A percentile compares a stretch with the other conserved stretches of the same genome.
Evolutionary conservation across 192 early-diverging fungal genomes (phyloP).

Genomic region (Coemansia sp.): DNA sequence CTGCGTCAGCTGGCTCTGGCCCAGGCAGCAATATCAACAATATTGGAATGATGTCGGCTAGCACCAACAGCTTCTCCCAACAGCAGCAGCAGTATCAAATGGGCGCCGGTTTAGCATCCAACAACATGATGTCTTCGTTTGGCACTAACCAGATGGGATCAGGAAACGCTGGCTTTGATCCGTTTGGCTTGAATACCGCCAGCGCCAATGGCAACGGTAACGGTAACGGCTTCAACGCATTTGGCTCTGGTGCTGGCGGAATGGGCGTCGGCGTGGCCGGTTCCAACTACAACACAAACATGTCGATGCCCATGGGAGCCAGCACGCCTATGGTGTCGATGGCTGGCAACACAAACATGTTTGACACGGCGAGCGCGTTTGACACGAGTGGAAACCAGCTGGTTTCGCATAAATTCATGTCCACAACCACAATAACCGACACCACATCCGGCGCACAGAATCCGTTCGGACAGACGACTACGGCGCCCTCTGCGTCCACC

Average conservation of each 20-base stretch:
- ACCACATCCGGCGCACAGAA: constrained; percentile 12
- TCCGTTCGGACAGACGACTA: constrained; percentile 36
- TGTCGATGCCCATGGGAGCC: constrained; percentile 16
- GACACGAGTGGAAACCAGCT: constrained; percentile 39
- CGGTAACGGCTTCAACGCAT: constrained; percentile 8
- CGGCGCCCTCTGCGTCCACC: constrained; percentile 15
- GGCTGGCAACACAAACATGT: constrained; percentile 14
- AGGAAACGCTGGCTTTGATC: constrained; percentile 40
- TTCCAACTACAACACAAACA: constrained; percentile 14
- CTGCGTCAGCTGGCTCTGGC: constrained; percentile 14
- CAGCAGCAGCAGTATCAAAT: constrained; percentile 32
- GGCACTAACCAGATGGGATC: constrained; percentile 22
- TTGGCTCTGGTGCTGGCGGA: neutral
- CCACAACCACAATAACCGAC: constrained; percentile 22
- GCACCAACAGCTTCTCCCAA: constrained; percentile 29
- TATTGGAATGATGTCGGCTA: constrained; percentile 26
- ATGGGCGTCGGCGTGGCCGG: constrained; percentile 18
- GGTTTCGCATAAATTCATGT: constrained; percentile 31
- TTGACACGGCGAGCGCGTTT: constrained; percentile 22
- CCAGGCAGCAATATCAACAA: constrained; percentile 25
- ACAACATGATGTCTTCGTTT: constrained; percentile 31
- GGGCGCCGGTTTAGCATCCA: constrained; percentile 28
- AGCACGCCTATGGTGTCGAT: constrained; percentile 6
- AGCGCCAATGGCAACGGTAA: constrained; percentile 8
- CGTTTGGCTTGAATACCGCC: constrained; percentile 30